Conservation (phyloP, 768 basidiomycete species). For the Kwoniella newhampshirensis region DNA sequence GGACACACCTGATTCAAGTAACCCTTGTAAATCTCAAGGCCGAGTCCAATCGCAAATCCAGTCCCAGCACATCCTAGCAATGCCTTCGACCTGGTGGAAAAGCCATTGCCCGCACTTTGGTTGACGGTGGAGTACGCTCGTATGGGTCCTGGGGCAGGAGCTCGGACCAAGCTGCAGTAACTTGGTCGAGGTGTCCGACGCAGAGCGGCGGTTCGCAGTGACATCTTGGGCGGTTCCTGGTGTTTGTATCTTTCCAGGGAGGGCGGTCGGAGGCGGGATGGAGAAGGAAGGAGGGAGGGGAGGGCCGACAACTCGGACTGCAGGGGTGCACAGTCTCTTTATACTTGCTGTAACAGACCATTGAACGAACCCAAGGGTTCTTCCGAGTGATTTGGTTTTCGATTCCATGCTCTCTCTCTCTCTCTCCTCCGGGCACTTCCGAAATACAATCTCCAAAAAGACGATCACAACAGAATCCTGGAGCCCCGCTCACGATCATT, state of each 20-base stretch:
- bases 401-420: too few relatives aligned
- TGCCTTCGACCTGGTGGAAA: neutral
- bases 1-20: conserved; percentile 11
- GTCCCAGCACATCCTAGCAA: conserved; percentile 8
- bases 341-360: too few relatives aligned
- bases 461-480: too few relatives aligned
- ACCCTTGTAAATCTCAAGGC: conserved; percentile 1
- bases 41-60: conserved; percentile 9
- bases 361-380: too few relatives aligned
- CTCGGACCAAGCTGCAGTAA: neutral
- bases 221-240: conserved; percentile 4
- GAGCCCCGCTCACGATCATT: too few relatives aligned
- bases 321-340: too few relatives aligned
- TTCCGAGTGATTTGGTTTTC: neutral
- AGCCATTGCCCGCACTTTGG: neutral
- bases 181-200: conserved; percentile 2
- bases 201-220: conserved; percentile 7
- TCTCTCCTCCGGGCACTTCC: conserved; percentile 2
- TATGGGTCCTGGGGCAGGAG: neutral
- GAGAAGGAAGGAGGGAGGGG: conserved; percentile 2
- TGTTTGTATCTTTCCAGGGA: neutral
- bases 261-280: neutral
- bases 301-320: too few relatives aligned
- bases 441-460: too few relatives aligned
- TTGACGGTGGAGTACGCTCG: conserved; percentile 2